Evolutionary conservation across 1,284 basidiomycete species (phyloP).

Genomic region (Ustilago sp.): DNA sequence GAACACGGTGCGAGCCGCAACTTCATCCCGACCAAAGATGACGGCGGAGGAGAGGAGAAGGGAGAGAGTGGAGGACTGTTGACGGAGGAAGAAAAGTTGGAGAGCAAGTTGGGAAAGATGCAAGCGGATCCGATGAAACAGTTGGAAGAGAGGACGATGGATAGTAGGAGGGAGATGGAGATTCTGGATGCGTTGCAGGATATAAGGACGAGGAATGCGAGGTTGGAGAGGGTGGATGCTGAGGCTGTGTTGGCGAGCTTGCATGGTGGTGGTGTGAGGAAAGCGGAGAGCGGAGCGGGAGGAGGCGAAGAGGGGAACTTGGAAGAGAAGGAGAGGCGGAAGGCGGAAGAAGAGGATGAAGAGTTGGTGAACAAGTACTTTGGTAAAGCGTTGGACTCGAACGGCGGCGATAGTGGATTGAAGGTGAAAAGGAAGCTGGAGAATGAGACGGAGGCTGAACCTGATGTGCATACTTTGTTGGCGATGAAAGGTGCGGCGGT

Average conservation of each 20-base stretch:
- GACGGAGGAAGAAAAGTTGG: slow-evolving; percentile 48
- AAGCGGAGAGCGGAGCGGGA: neutral
- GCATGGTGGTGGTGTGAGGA: slow-evolving; percentile 5
- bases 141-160: slow-evolving; percentile 88
- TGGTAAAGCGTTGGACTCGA: slow-evolving; percentile 74
- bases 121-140: slow-evolving; percentile 96
- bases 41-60: slow-evolving; percentile 41
- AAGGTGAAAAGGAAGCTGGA: slow-evolving; percentile 49
- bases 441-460: slow-evolving; percentile 36
- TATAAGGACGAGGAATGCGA: slow-evolving; percentile 89
- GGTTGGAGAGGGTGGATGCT: slow-evolving; percentile 78
- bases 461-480: slow-evolving; percentile 27
- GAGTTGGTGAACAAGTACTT: slow-evolving; percentile 86
- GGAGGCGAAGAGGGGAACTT: neutral
- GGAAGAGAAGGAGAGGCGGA: neutral
- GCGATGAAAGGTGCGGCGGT: slow-evolving; percentile 16
- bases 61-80: slow-evolving; percentile 32
- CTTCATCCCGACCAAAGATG: slow-evolving; percentile 62
- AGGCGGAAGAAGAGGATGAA: slow-evolving; percentile 82
- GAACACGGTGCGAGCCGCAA: slow-evolving; percentile 67
- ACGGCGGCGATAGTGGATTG: neutral
- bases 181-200: slow-evolving; percentile 95
- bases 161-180: slow-evolving; percentile 98
- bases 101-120: slow-evolving; percentile 33
- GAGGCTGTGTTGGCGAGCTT: slow-evolving; percentile 57